A percentile compares a stretch with the other conserved stretches of the same genome.
phyloP scores from a whole-genome alignment of 75 land plant species.

The Larix kaempferi region DNA sequence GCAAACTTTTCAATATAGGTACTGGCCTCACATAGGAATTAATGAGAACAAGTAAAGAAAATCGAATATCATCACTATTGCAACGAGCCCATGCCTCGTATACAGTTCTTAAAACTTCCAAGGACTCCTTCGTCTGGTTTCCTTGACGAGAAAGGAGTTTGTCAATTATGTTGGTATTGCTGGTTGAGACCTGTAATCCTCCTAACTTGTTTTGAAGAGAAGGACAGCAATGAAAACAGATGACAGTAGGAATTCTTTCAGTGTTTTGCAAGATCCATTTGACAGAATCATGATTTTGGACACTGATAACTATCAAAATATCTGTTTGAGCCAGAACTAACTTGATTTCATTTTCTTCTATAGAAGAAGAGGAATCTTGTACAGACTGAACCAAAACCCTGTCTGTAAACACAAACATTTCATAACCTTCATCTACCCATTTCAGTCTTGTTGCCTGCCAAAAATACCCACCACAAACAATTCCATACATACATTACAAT shows the following conservation, averaged over 20 bases:
- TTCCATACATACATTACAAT: background rate
- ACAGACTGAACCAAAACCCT: slow-evolving; percentile 13
- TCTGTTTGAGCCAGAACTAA: slow-evolving; percentile 24
- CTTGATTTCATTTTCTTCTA: slow-evolving; percentile 5
- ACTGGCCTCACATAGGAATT: slow-evolving; percentile 89
- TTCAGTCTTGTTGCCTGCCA: slow-evolving; percentile 72
- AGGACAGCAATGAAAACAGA: slow-evolving; percentile 66
- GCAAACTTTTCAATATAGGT: slow-evolving; percentile 57
- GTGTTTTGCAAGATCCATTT: slow-evolving; percentile 39
- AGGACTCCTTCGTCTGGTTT: slow-evolving; percentile 30
- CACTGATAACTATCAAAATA: slow-evolving; percentile 58
- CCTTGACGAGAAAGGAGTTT: slow-evolving; percentile 21
- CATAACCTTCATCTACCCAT: slow-evolving; percentile 78
- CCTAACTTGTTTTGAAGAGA: slow-evolving; percentile 59
- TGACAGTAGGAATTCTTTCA: slow-evolving; percentile 39
- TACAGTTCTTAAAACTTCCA: slow-evolving; percentile 54
- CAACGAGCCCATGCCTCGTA: slow-evolving; percentile 81
- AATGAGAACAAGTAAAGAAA: slow-evolving; percentile 76
- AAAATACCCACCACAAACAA: background rate
- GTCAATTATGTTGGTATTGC: slow-evolving; percentile 24
- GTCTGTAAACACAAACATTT: slow-evolving; percentile 75
- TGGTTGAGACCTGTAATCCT: slow-evolving; percentile 36
- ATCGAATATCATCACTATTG: slow-evolving; percentile 85
- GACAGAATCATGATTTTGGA: slow-evolving; percentile 48
- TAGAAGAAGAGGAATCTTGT: slow-evolving; percentile 3